A percentile compares a stretch with the other conserved stretches of the same genome.
These are phyloP conservation scores for Lasiodiplodia sp. DNA, from an alignment of 2,329 filamentous ascomycete species.

Conservation along the genomic window DNA sequence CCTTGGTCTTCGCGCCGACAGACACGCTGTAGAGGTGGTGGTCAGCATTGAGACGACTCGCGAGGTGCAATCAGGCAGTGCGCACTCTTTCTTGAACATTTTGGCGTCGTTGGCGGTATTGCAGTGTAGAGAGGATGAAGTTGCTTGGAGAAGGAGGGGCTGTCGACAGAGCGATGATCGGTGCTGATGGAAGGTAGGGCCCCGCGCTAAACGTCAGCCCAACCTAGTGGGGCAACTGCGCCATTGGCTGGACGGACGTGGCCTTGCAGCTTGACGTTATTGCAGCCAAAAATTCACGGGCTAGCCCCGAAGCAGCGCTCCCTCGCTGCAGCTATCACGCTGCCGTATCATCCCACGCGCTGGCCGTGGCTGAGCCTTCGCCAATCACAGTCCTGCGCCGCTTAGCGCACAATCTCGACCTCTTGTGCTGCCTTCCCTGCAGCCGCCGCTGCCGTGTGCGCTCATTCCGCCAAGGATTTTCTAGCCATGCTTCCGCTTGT, in stretches of 20 bases:
- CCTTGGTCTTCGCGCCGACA: conserved; percentile 85
- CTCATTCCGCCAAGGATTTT: conserved; percentile 12
- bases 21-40: conserved; percentile 64
- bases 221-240: too few relatives aligned
- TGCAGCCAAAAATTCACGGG: neutral
- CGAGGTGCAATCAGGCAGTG: conserved; percentile 30
- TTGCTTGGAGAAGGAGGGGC: conserved; percentile 21
- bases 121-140: conserved; percentile 41
- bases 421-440: conserved; percentile 10
- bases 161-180: conserved; percentile 26
- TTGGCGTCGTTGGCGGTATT: neutral
- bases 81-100: conserved; percentile 96
- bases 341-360: conserved; percentile 15
- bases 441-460: conserved; percentile 24
- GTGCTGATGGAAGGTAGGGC: conserved; percentile 23
- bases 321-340: conserved; percentile 11
- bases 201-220: neutral
- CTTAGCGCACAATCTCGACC: neutral
- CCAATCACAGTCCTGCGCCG: neutral
- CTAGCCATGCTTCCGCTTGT: neutral
- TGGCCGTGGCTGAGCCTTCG: conserved; percentile 13
- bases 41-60: conserved; percentile 30
- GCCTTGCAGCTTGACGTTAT: conserved; percentile 3
- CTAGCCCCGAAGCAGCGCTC: conserved; percentile 5
- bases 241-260: conserved; percentile 2